These are phyloP conservation scores for Trichosporon faecale DNA, from an alignment of 1,284 basidiomycete species.

Conservation along the genomic window DNA sequence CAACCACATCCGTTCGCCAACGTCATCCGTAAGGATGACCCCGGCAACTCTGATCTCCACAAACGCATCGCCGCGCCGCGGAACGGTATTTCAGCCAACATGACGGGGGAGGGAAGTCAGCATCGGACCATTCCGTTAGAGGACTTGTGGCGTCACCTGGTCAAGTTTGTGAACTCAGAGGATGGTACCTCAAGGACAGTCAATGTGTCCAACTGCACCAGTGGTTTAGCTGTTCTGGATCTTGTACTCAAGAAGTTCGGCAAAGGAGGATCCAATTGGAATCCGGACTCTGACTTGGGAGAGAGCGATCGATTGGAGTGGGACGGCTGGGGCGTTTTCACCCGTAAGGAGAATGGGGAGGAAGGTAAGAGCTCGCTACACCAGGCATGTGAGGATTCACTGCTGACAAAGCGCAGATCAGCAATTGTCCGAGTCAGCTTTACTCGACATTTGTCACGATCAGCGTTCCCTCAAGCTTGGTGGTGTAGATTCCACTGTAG, in stretches of 20 bases:
- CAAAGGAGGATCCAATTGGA: constrained; percentile 56
- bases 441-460: constrained; percentile 80
- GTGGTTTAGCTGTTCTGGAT: constrained; percentile 78
- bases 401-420: constrained; percentile 54
- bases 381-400: background rate
- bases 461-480: constrained; percentile 61
- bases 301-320: constrained; percentile 63
- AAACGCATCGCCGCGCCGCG: background rate
- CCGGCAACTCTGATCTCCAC: background rate
- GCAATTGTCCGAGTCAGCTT: constrained; percentile 75
- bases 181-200: constrained; percentile 71
- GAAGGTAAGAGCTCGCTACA: constrained; percentile 56
- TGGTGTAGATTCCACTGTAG: constrained; percentile 15
- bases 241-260: constrained; percentile 82
- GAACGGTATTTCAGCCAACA: background rate
- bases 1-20: constrained; percentile 41
- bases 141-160: constrained; percentile 71
- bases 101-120: background rate
- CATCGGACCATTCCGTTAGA: constrained; percentile 60
- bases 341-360: constrained; percentile 61
- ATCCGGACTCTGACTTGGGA: constrained; percentile 39
- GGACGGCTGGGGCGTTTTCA: constrained; percentile 81
- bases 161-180: constrained; percentile 81
- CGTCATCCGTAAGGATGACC: background rate
- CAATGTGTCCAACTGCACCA: constrained; percentile 71